Evolutionary conservation across 139 green algal species (phyloP).

Genomic region (Picochlorum sp.): DNA sequence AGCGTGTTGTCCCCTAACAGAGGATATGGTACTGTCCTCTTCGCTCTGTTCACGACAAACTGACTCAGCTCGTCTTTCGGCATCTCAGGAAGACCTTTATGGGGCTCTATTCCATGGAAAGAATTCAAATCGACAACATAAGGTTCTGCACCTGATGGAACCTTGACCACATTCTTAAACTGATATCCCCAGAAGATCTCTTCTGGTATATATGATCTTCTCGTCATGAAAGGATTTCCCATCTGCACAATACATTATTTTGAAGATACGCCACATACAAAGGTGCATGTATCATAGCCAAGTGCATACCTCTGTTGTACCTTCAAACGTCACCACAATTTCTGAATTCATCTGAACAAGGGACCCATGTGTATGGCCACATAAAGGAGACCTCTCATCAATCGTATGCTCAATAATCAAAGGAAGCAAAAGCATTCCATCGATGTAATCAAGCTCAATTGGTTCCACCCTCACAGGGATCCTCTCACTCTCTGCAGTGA

Average conservation of each 20-base stretch:
- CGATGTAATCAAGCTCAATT: conserved; percentile 44
- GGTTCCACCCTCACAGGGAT: conserved; percentile 45
- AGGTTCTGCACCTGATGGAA: conserved; percentile 8
- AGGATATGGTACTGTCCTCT: conserved; percentile 46
- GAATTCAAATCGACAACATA: conserved; percentile 58
- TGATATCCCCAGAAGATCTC: conserved; percentile 77
- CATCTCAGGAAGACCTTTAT: conserved; percentile 39
- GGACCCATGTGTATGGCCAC: conserved; percentile 56
- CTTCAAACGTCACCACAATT: conserved; percentile 79
- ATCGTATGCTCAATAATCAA: conserved; percentile 76
- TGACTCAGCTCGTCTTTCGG: conserved; percentile 37
- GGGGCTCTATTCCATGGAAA: conserved; percentile 73
- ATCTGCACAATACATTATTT: conserved; percentile 20
- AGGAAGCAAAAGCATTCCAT: conserved; percentile 73
- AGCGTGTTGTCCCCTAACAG: conserved; percentile 71
- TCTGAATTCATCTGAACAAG: conserved; percentile 56
- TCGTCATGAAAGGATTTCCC: background rate
- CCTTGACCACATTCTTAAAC: conserved; percentile 45
- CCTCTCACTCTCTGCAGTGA: conserved; percentile 69
- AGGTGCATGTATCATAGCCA: too few relatives aligned
- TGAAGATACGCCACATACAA: too few relatives aligned
- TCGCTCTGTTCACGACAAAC: conserved; percentile 41
- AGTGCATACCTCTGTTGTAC: conserved; percentile 41
- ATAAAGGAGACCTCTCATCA: conserved; percentile 71
- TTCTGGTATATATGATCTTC: conserved; percentile 35